Evolutionary conservation across 805 yeast genomes (phyloP), one percentile per base, ranked within the genome.

Genomic region (Saccharomycopsis synnaedendra): DNA sequence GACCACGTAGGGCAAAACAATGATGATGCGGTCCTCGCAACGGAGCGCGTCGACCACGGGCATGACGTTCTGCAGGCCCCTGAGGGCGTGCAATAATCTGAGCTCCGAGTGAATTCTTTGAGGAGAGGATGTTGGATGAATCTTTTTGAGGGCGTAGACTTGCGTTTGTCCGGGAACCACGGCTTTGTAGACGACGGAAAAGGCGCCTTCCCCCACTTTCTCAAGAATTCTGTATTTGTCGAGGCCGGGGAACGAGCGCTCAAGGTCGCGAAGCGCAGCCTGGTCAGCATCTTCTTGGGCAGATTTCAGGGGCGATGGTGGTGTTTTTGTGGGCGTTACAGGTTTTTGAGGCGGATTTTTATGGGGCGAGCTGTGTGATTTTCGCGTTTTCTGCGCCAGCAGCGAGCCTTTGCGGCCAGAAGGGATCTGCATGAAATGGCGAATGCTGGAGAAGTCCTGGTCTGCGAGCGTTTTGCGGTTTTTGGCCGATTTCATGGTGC

Each of bases 101-200:
- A 93, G 72, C 63, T 93, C 99, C 61, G 89, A 89, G 56, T 76
- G 79, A 41, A 93, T 90, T 63, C 99, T 74, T 53, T 78, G 81
- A 0, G 97, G 97, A 5, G 97, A 87, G 1, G 96, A 85, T 0
- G 98, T 93, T 27, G 89, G 97, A 62, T 90, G 89, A 42, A 93
- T 87, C 58, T 93, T 78, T 61, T 93, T 93, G 55, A 93, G 69
- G 1, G 99, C 99, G 49, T 93, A 97, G n/a, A 33, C 27, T 30
- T 39, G 32, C 27, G 11, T 19, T 8, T 41, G n/a, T 34, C 7
- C 34, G 39, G 34, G 32, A 4, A 32, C 19, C 4, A 40, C 11
- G 0, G 94, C 95, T 59, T 75, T 80, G 66, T 80, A 85, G 3
- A 90, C 97, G 6, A 76, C 72, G 3, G 95, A 85, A 60, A 89